Conservation (phyloP, 495 filamentous ascomycete species). For the Trichoderma erinaceum region DNA sequence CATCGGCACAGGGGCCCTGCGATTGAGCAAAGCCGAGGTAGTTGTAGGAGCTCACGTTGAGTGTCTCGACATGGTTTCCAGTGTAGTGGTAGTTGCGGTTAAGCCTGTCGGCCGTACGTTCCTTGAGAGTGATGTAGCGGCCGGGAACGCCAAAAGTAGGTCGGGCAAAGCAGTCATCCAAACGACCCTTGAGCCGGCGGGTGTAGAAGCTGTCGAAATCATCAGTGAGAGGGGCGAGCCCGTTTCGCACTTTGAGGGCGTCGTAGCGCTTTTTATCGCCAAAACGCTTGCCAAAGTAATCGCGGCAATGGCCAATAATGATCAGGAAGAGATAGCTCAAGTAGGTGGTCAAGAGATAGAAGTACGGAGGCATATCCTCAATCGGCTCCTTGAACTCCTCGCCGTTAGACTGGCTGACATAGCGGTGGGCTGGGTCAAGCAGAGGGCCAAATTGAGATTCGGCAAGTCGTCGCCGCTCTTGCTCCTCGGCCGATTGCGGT, state of each 20-base stretch:
- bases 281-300: constrained; percentile 97
- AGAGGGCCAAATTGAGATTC: constrained; percentile 93
- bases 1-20: constrained; percentile 92
- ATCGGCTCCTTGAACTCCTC: constrained; percentile 71
- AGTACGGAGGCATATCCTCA: constrained; percentile 95
- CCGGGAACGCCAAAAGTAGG: constrained; percentile 91
- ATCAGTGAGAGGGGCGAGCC: constrained; percentile 93
- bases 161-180: constrained; percentile 93
- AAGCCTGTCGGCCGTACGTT: constrained; percentile 80
- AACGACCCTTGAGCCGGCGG: constrained; percentile 80
- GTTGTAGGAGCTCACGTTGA: constrained; percentile 99
- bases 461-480: constrained; percentile 61
- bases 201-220: constrained; percentile 99
- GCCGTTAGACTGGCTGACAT: constrained; percentile 78
- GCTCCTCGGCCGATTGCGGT: constrained; percentile 83
- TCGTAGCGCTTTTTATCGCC: constrained; percentile 71
- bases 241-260: constrained; percentile 74
- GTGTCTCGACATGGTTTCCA: constrained; percentile 87
- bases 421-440: constrained; percentile 69
- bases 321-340: constrained; percentile 95
- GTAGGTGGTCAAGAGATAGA: constrained; percentile 93
- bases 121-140: constrained; percentile 84
- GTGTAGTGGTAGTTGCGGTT: constrained; percentile 82
- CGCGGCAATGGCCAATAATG: constrained; percentile 86
- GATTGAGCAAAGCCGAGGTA: constrained; percentile 98